A percentile compares a stretch with the other conserved stretches of the same genome.
These are phyloP conservation scores for Trebouxia sp. DNA, from an alignment of 139 green algal genomes.

Conservation along the genomic window DNA sequence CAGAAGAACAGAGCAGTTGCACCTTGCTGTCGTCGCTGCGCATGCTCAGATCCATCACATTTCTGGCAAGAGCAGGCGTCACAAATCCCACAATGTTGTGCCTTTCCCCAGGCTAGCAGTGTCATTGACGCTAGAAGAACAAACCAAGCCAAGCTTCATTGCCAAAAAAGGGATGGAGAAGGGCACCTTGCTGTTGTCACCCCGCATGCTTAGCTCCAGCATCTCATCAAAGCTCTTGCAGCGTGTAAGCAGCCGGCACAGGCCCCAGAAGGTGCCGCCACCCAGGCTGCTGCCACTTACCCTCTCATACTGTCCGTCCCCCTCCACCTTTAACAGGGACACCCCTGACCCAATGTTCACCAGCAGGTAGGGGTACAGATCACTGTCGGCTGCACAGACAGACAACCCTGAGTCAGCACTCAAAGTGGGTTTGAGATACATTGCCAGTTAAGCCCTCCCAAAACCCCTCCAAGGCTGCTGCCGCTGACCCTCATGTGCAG, in stretches of 20 bases:
- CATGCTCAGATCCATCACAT: too few relatives aligned
- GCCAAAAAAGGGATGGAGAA: neutral
- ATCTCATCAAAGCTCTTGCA: slow-evolving; percentile 94
- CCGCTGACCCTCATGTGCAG: slow-evolving; percentile 86
- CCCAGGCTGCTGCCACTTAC: slow-evolving; percentile 93
- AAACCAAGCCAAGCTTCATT: too few relatives aligned
- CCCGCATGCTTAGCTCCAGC: slow-evolving; percentile 83
- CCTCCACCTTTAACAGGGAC: slow-evolving; percentile 89
- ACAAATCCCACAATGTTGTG: too few relatives aligned
- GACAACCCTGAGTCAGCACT: neutral
- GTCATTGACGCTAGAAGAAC: too few relatives aligned
- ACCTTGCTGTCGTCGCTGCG: too few relatives aligned
- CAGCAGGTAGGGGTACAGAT: slow-evolving; percentile 96
- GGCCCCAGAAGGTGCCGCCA: slow-evolving; percentile 98
- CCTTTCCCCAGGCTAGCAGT: too few relatives aligned
- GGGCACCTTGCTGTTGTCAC: slow-evolving; percentile 83
- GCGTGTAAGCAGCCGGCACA: slow-evolving; percentile 80
- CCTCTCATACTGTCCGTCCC: slow-evolving; percentile 73
- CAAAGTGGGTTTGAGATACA: neutral
- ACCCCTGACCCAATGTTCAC: slow-evolving; percentile 98
- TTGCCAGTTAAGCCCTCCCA: neutral
- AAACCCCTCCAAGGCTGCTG: slow-evolving; percentile 95
- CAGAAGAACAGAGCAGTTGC: too few relatives aligned
- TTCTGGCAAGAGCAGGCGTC: too few relatives aligned
- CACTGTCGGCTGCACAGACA: slow-evolving; percentile 45